Conservation (phyloP, 2,329 filamentous ascomycete genomes). For the Onygena corvina region DNA sequence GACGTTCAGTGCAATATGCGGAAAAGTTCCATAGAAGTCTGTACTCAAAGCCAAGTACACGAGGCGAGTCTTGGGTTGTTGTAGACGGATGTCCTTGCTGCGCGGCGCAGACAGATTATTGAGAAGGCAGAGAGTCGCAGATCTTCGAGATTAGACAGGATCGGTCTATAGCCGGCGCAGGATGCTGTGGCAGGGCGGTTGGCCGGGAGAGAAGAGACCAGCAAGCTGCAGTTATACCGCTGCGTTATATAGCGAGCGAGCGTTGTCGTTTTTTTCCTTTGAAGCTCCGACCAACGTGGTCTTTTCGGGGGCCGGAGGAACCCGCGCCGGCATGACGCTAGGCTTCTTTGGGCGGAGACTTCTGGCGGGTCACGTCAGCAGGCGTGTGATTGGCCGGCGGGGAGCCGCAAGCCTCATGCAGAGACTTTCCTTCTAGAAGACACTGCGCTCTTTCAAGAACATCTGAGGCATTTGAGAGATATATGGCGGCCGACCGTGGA, state of each 20-base stretch:
- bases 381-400: neutral
- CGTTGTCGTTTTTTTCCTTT: neutral
- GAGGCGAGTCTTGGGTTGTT: too few relatives aligned
- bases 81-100: too few relatives aligned
- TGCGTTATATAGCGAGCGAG: neutral
- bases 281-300: conserved; percentile 3
- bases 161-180: neutral
- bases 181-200: neutral
- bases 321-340: neutral
- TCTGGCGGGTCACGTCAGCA: neutral
- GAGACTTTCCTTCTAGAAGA: too few relatives aligned
- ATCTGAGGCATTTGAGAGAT: too few relatives aligned
- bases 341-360: neutral
- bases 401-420: too few relatives aligned
- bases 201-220: neutral
- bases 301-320: neutral
- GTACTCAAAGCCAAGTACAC: neutral
- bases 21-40: neutral
- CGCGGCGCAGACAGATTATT: too few relatives aligned
- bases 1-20: neutral
- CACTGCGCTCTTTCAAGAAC: too few relatives aligned
- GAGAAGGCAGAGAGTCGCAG: too few relatives aligned
- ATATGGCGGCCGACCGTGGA: too few relatives aligned
- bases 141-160: neutral
- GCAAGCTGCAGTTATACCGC: neutral